Conservation (phyloP, 768 basidiomycete species). For the Suillus subluteus region DNA sequence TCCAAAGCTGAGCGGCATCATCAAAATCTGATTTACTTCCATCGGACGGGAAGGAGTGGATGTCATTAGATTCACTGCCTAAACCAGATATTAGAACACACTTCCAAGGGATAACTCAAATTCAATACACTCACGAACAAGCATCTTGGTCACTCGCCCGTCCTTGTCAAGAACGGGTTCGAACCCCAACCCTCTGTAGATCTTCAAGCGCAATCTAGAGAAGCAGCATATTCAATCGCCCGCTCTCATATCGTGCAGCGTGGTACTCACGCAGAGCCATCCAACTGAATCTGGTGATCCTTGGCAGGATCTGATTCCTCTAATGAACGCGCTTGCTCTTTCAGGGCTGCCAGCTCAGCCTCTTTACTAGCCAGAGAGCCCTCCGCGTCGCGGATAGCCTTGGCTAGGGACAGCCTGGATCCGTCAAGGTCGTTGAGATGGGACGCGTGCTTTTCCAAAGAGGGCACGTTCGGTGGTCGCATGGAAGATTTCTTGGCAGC, state of each 20-base stretch:
- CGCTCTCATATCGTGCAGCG: neutral
- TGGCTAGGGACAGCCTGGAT: conserved; percentile 65
- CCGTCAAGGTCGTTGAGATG: conserved; percentile 68
- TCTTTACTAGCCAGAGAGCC: conserved; percentile 66
- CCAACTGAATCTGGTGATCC: conserved; percentile 71
- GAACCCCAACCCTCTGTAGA: conserved; percentile 76
- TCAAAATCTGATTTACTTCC: conserved; percentile 31
- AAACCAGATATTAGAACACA: conserved; percentile 10
- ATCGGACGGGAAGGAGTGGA: conserved; percentile 38
- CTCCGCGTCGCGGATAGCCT: conserved; percentile 77
- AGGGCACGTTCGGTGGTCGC: conserved; percentile 70
- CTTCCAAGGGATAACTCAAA: neutral
- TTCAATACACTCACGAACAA: conserved; percentile 59
- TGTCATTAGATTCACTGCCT: conserved; percentile 52
- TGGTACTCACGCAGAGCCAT: conserved; percentile 62
- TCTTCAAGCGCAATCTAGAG: conserved; percentile 62
- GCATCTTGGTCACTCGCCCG: conserved; percentile 57
- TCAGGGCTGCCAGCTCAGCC: conserved; percentile 68
- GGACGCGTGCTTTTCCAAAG: conserved; percentile 61
- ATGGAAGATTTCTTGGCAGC: conserved; percentile 72
- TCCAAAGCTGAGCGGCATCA: conserved; percentile 39
- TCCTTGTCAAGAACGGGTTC: conserved; percentile 62
- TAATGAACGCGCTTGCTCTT: conserved; percentile 60
- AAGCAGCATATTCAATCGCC: conserved; percentile 12
- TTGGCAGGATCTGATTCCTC: conserved; percentile 74